A percentile compares a stretch with the other conserved stretches of the same genome.
Evolutionary conservation across 495 filamentous ascomycete genomes (phyloP).

Genomic region (Neurospora cerealis): DNA sequence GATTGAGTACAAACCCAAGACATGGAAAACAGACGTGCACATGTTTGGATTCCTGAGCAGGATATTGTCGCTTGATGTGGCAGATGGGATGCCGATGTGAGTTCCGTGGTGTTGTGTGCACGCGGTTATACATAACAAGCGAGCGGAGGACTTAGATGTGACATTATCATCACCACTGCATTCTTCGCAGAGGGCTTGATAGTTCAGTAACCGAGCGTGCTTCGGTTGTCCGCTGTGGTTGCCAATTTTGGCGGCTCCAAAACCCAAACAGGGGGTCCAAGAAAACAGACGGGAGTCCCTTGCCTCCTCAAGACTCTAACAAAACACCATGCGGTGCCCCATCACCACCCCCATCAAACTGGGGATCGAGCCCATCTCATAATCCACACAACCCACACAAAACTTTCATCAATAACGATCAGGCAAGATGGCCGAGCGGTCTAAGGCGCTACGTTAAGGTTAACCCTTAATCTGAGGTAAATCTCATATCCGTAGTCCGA

Average conservation of each 20-base stretch:
- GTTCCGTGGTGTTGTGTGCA: neutral
- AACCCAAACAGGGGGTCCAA: neutral
- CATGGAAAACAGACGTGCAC: neutral
- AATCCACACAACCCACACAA: neutral
- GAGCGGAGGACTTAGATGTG: neutral
- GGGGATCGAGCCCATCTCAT: neutral
- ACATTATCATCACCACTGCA: no score
- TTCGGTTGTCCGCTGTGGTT: no score
- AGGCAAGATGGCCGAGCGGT: conserved; percentile 19
- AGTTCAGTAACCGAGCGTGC: no score
- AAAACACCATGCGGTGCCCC: no score
- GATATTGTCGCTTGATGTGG: neutral
- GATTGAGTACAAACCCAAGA: neutral
- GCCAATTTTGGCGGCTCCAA: no score
- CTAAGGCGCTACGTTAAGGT: conserved; percentile 20
- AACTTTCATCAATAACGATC: neutral
- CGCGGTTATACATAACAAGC: neutral
- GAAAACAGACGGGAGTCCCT: neutral
- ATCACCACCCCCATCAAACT: neutral
- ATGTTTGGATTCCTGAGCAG: neutral
- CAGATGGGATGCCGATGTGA: neutral
- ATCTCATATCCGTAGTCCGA: neutral
- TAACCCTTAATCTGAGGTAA: conserved; percentile 8
- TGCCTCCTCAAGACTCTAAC: neutral
- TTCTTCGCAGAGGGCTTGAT: no score